Conservation (phyloP, 1,284 basidiomycete genomes). For the Peniophora sp. region DNA sequence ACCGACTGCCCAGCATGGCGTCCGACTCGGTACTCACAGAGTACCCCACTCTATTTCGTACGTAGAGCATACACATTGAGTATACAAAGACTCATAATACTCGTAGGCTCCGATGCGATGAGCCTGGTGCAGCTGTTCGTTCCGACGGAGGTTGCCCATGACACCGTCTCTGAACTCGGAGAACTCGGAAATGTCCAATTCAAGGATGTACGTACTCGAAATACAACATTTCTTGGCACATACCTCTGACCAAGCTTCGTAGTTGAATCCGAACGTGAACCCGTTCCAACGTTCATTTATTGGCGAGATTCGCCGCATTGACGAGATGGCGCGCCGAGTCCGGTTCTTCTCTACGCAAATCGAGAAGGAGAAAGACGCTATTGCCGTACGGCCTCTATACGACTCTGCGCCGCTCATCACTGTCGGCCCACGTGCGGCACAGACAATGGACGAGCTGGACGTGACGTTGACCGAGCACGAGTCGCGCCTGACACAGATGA, state of each 20-base stretch:
- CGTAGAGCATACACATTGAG: slow-evolving; percentile 24
- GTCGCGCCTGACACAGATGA: slow-evolving; percentile 84
- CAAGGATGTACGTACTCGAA: slow-evolving; percentile 76
- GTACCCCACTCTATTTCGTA: slow-evolving; percentile 82
- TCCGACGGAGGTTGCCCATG: slow-evolving; percentile 95
- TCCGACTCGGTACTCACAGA: slow-evolving; percentile 49
- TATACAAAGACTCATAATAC: not conserved
- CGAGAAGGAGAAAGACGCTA: slow-evolving; percentile 72
- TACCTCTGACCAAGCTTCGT: slow-evolving; percentile 1
- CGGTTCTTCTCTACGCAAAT: slow-evolving; percentile 89
- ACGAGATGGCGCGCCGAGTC: slow-evolving; percentile 93
- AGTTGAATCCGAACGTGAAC: slow-evolving; percentile 93
- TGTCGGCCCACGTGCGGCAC: slow-evolving; percentile 84
- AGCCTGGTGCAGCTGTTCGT: slow-evolving; percentile 97
- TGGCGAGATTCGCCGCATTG: slow-evolving; percentile 88
- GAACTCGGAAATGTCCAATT: slow-evolving; percentile 96
- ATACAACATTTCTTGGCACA: slow-evolving; percentile 1
- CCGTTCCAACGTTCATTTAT: slow-evolving; percentile 99
- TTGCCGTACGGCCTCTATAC: slow-evolving; percentile 76
- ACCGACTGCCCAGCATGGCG: slow-evolving; percentile 37
- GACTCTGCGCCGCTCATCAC: slow-evolving; percentile 80
- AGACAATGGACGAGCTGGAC: slow-evolving; percentile 91
- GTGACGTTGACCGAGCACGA: slow-evolving; percentile 87
- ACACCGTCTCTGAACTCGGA: slow-evolving; percentile 91
- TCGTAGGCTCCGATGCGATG: slow-evolving; percentile 88